These are phyloP conservation scores for Leccinellum luteum DNA, from an alignment of 768 basidiomycete species.

Conservation along the genomic window DNA sequence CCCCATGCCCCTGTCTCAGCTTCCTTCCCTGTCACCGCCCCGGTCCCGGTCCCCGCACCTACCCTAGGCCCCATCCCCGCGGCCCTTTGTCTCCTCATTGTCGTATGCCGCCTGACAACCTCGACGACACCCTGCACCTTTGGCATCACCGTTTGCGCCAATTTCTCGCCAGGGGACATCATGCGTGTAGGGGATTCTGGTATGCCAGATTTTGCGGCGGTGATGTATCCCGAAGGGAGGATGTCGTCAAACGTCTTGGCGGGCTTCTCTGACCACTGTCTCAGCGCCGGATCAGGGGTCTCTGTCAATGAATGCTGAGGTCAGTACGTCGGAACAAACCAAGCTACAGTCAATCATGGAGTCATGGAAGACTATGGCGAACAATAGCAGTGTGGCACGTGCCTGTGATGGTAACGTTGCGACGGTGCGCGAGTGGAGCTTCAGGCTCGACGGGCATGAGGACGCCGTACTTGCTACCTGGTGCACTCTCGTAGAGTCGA, in stretches of 20 bases:
- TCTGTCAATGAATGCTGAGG: slow-evolving; percentile 14
- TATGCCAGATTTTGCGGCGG: slow-evolving; percentile 30
- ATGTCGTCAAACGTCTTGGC: slow-evolving; percentile 46
- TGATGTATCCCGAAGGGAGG: slow-evolving; percentile 45
- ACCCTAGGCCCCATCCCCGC: not conserved
- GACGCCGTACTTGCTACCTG: slow-evolving; percentile 44
- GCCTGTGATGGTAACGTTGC: slow-evolving; percentile 25
- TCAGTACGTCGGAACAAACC: not conserved
- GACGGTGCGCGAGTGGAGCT: slow-evolving; percentile 21
- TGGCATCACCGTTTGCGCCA: slow-evolving; percentile 34
- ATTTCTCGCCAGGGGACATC: slow-evolving; percentile 30
- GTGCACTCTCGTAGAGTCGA: slow-evolving; percentile 41
- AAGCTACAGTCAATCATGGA: not conserved
- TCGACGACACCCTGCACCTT: slow-evolving; percentile 40
- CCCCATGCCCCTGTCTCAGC: not conserved
- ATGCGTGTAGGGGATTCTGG: slow-evolving; percentile 9
- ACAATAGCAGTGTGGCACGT: not conserved
- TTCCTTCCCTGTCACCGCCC: not conserved
- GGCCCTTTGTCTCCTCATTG: not conserved
- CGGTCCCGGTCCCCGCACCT: no score
- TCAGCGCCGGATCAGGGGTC: slow-evolving; percentile 24
- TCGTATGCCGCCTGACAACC: slow-evolving; percentile 23
- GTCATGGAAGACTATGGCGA: no score
- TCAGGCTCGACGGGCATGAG: slow-evolving; percentile 34
- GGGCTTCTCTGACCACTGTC: slow-evolving; percentile 20